Evolutionary conservation across 192 early-diverging fungal genomes (phyloP), one percentile per base, ranked within the genome.

Genomic region (Coemansia aciculifera): DNA sequence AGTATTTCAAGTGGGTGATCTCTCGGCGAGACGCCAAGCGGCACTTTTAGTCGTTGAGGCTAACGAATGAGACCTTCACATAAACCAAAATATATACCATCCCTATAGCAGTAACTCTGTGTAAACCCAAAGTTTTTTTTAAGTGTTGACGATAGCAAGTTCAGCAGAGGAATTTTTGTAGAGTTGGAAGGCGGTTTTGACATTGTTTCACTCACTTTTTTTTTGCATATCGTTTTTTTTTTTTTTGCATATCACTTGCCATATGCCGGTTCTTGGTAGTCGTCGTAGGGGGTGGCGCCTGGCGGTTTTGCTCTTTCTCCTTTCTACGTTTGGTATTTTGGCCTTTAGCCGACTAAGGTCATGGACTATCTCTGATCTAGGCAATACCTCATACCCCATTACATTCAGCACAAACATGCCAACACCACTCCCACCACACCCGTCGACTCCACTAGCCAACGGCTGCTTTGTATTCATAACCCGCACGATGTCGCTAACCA

Each of bases 1-100:
- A 93, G 72, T 93, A 92, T 66, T 90, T 91, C 54, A 93, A 93
- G 68, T 93, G 89, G 90, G 62, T 86, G 29, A 84, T 91, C 56
- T 64, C 73, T 1, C 77, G 74, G 74, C 71, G 81, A 79, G 68
- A 75, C 32, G 42, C 48, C 24, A 38, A 34, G 38, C 49, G 36
- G 23, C 36, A 59, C 54, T 29, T 31, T 56, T 56, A 57, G 15
- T 17, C 13, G 15, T 51, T 51, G 44, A 2, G n/a, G 19, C 21
- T 36, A 36, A 36, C 34, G 34, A 36, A 36, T 7, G 34, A 36
- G 8, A 24, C 12, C 27, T 54, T 54, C 12, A 54, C 51, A 29
- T 15, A 27, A 54, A 29, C 21, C 23, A 54, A 54, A 54, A 54
- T 54, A 51, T 24, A 51, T 51, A 24, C 6, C 24, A 51, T 51